These are phyloP conservation scores for Lathyrus aphaca DNA, from an alignment of 306 rosid genomes.

Conservation along the genomic window DNA sequence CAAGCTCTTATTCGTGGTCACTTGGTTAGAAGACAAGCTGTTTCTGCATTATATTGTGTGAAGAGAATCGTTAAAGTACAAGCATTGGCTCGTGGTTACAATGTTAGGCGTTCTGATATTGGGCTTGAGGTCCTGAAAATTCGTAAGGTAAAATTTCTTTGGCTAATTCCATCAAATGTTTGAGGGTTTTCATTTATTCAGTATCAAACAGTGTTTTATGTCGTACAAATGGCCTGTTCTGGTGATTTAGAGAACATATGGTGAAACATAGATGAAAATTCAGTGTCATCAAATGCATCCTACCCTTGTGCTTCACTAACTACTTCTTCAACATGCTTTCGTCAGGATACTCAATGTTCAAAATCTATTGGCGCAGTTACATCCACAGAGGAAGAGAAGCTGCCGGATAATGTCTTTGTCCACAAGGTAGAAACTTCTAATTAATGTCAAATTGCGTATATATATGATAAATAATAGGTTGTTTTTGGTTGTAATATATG, in stretches of 20 bases:
- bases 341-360: conserved; percentile 42
- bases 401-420: conserved; percentile 47
- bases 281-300: conserved; percentile 17
- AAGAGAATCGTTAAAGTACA: conserved; percentile 56
- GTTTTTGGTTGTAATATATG: conserved; percentile 12
- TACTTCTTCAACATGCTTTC: conserved; percentile 28
- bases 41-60: conserved; percentile 58
- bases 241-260: conserved; percentile 3
- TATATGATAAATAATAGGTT: conserved; percentile 13
- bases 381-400: conserved; percentile 44
- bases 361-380: conserved; percentile 38
- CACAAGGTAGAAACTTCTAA: conserved; percentile 45
- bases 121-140: conserved; percentile 45
- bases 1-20: conserved; percentile 63
- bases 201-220: conserved; percentile 17
- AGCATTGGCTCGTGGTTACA: conserved; percentile 56
- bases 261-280: background rate
- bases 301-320: conserved; percentile 28
- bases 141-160: conserved; percentile 44
- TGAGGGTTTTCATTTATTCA: conserved; percentile 14
- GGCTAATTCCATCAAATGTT: conserved; percentile 17
- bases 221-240: conserved; percentile 9
- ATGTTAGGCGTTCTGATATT: conserved; percentile 52
- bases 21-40: conserved; percentile 66
- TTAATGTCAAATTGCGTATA: background rate